phyloP scores from a whole-genome alignment of 1,284 basidiomycete species.

The Microbotryum lychnidis-dioicae region DNA sequence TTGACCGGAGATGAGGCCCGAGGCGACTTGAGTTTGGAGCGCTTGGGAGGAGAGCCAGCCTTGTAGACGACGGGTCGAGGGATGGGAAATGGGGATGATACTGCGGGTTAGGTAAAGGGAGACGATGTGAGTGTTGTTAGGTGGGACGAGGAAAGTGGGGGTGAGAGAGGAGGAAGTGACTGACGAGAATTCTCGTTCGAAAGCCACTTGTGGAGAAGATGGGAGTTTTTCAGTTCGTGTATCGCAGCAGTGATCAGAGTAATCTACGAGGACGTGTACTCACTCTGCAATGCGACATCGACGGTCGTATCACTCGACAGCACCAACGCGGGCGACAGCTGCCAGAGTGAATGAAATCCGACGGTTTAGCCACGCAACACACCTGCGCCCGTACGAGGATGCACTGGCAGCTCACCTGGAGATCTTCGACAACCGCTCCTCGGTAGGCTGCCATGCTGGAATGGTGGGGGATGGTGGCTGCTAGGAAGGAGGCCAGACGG shows the following conservation, averaged over 20 bases:
- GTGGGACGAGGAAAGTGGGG: not conserved
- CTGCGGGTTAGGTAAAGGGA: not conserved
- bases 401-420: constrained; percentile 9
- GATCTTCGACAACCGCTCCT: constrained; percentile 20
- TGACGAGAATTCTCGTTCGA: constrained; percentile 21
- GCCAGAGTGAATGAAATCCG: not conserved
- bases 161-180: not conserved
- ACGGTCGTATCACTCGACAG: constrained; percentile 7
- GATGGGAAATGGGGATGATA: constrained; percentile 21
- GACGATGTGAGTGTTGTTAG: not conserved
- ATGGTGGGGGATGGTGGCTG: not conserved
- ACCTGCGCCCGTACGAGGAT: no score
- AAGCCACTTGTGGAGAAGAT: constrained; percentile 15
- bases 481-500: not conserved
- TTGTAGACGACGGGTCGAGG: constrained; percentile 15
- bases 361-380: no score
- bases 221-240: no score
- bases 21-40: constrained; percentile 10
- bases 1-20: not conserved
- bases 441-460: constrained; percentile 17
- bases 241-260: no score
- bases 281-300: constrained; percentile 13
- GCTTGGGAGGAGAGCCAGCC: constrained; percentile 24
- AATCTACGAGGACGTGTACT: not conserved
- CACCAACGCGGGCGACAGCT: constrained; percentile 19